phyloP scores from a whole-genome alignment of 2,329 filamentous ascomycete species.

The Didymella lethalis region DNA sequence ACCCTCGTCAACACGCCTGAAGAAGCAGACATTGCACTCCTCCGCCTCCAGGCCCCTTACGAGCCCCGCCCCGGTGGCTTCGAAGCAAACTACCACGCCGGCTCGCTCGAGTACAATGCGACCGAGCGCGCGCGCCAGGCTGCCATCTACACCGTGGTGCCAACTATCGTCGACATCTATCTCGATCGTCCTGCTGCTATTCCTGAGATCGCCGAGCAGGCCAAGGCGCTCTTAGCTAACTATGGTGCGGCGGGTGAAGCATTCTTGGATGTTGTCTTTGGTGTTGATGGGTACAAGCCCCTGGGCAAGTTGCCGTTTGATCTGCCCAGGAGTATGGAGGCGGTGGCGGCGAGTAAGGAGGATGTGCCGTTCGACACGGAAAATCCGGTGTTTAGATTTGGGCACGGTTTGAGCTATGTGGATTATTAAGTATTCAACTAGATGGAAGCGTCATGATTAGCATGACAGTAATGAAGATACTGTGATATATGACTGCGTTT shows the following conservation, averaged over 20 bases:
- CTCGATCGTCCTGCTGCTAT: conserved; percentile 56
- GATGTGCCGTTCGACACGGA: conserved; percentile 52
- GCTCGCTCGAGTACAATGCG: conserved; percentile 53
- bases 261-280: conserved; percentile 56
- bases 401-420: conserved; percentile 47
- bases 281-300: conserved; percentile 47
- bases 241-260: conserved; percentile 54
- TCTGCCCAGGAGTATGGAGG: conserved; percentile 55
- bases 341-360: conserved; percentile 49
- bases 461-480: not conserved
- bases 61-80: conserved; percentile 55
- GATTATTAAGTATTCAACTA: conserved; percentile 3
- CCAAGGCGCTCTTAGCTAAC: conserved; percentile 52
- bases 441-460: not conserved
- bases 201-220: conserved; percentile 53
- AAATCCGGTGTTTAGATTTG: conserved; percentile 48
- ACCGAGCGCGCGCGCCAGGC: conserved; percentile 52
- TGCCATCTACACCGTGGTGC: conserved; percentile 50
- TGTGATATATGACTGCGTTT: not conserved
- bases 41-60: conserved; percentile 53
- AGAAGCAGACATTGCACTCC: conserved; percentile 54
- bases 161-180: conserved; percentile 55
- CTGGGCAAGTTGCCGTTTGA: conserved; percentile 59
- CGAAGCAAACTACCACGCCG: conserved; percentile 52
- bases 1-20: conserved; percentile 46